Conservation (phyloP, 352 stramenopile genomes). For the Pseudoperonospora humuli region DNA sequence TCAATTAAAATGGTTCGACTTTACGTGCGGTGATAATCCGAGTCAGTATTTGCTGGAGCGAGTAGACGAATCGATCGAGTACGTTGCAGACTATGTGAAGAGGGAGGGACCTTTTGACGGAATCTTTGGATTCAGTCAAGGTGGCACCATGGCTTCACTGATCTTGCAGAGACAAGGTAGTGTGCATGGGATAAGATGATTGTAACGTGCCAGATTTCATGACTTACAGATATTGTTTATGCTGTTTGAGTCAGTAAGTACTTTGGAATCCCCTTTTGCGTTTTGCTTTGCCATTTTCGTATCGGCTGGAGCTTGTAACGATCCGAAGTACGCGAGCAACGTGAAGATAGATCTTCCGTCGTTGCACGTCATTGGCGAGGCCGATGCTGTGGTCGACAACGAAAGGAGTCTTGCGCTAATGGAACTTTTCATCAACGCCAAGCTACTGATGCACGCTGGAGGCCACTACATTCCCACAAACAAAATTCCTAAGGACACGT, state of each 20-base stretch:
- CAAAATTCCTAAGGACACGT: conserved; percentile 71
- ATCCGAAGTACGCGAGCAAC: conserved; percentile 34
- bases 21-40: conserved; percentile 35
- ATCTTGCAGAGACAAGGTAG: conserved; percentile 65
- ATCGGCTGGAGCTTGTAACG: conserved; percentile 36
- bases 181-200: neutral
- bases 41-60: conserved; percentile 35
- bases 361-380: conserved; percentile 76
- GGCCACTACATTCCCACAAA: conserved; percentile 84
- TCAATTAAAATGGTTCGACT: conserved; percentile 76
- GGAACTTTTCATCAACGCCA: conserved; percentile 43
- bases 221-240: neutral
- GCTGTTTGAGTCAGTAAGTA: conserved; percentile 25
- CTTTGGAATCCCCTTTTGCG: conserved; percentile 31
- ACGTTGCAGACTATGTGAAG: conserved; percentile 47
- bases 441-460: conserved; percentile 51
- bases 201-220: neutral
- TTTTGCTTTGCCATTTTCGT: conserved; percentile 79
- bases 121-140: conserved; percentile 82
- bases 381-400: conserved; percentile 56
- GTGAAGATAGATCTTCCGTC: conserved; percentile 54
- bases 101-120: conserved; percentile 80
- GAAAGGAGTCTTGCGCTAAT: conserved; percentile 51
- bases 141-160: conserved; percentile 56
- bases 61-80: conserved; percentile 61